Evolutionary conservation across 139 green algal species (phyloP), one percentile per base, ranked within the genome.

Genomic region (Desmodesmus armatus): DNA sequence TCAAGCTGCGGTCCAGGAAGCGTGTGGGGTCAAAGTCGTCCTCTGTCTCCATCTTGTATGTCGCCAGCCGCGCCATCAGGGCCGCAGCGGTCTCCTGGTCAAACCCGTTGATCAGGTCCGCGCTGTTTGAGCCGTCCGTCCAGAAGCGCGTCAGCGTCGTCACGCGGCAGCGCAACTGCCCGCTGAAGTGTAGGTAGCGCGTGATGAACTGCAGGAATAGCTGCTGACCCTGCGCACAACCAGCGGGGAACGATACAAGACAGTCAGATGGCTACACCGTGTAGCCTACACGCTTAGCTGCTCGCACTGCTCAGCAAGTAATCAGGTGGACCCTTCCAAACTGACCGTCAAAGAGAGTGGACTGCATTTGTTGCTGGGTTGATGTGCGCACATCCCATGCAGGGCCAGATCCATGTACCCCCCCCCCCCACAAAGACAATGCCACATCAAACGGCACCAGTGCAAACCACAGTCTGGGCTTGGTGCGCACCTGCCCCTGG

Each of bases 141-240:
- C 96, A 98, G 47, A 92, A 86, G 27, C 97, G 91, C 23, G 96
- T 97, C 70, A 99, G 83, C 29, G 97, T 99, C 39, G 95, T 98
- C 23, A 98, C 95, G 15, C 97, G 87, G 84, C 93, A 91, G 73
- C 97, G 93, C 78, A 90, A 81, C 89, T 94, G 83, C 0, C 97
- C 97, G 44, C 62, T 92, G 76, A 91, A 92, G 80, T 96, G 93
- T 88, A 96, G 84, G 90, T 97, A 98, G 5, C 91, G 89, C 9
- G 95, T 99, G 65, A 97, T 90, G 90, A 99, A 99, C 93, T 99
- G 97, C 33, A 99, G 84, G 92, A 95, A 99, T 87, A 99, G 96
- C 88, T 97, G 96, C 75, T 91, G 51, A 35, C 23, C 71, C 62
- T 77, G 81, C 39, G 55, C 3, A 23, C 75, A 27, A 13, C 11